Conservation (phyloP, 345 rosid species). For the Anacardium occidentale region DNA sequence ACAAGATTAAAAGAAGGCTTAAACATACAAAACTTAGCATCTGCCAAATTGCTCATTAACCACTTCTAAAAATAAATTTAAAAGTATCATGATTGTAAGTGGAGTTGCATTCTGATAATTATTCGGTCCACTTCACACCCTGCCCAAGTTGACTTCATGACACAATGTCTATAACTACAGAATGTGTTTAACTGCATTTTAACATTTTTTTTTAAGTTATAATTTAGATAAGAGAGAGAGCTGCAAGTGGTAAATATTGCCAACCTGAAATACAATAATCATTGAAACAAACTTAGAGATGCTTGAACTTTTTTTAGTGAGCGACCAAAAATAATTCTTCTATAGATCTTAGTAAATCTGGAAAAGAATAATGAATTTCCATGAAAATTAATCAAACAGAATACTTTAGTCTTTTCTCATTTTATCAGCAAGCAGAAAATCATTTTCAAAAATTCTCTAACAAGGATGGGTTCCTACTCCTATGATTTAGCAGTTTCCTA, state of each 20-base stretch:
- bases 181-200: constrained; percentile 4
- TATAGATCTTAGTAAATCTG: not conserved
- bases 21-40: not conserved
- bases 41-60: not conserved
- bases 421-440: constrained; percentile 32
- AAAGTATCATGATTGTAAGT: not conserved
- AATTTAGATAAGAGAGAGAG: not conserved
- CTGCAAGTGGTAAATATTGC: not conserved
- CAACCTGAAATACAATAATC: not conserved
- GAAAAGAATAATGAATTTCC: not conserved
- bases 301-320: not conserved
- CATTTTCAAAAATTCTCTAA: constrained; percentile 27
- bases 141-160: not conserved
- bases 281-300: not conserved
- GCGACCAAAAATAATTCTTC: not conserved
- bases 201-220: not conserved
- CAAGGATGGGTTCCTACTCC: constrained; percentile 37
- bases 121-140: not conserved
- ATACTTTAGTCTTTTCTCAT: constrained; percentile 22
- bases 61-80: not conserved
- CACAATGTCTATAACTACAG: not conserved
- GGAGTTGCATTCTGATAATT: not conserved
- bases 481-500: constrained; percentile 5
- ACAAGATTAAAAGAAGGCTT: not conserved
- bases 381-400: constrained; percentile 2